These are phyloP conservation scores for Catunica adiposa DNA, from an alignment of 2,329 filamentous ascomycete genomes.

Conservation along the genomic window DNA sequence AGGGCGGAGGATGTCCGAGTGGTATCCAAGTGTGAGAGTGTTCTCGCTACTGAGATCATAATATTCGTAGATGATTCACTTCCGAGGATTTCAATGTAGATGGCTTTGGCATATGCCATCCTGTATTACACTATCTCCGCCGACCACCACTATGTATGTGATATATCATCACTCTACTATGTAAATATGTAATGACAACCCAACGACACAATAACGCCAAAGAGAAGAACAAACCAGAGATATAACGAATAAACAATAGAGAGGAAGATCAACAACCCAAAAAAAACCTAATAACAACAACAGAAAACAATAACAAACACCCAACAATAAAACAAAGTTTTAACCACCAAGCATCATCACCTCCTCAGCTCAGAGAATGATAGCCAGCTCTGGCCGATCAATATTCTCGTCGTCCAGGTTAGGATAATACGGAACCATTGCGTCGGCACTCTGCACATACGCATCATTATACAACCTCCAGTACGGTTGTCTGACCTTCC, in stretches of 20 bases:
- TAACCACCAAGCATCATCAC: not conserved
- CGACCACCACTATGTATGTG: not conserved
- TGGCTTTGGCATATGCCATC: conserved; percentile 1
- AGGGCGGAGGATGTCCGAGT: not conserved
- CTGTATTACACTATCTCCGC: not conserved
- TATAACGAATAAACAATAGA: not conserved
- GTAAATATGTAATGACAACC: not conserved
- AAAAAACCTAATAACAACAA: not conserved
- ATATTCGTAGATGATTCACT: too few species aligned
- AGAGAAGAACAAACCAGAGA: not conserved
- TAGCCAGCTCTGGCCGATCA: conserved; percentile 64
- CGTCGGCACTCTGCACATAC: conserved; percentile 83
- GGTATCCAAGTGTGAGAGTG: not conserved
- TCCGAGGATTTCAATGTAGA: not conserved
- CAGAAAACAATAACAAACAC: not conserved
- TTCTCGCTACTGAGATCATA: too few species aligned
- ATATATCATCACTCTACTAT: not conserved
- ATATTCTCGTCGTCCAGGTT: conserved; percentile 66
- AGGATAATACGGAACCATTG: conserved; percentile 94
- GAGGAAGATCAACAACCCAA: not conserved
- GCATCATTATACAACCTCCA: conserved; percentile 96
- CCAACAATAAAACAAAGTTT: conserved; percentile 2
- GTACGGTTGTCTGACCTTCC: conserved; percentile 87
- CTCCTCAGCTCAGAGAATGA: conserved; percentile 49
- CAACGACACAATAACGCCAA: not conserved